These are phyloP conservation scores for Apiospora pterosperma DNA, from an alignment of 2,329 filamentous ascomycete genomes.

Conservation along the genomic window DNA sequence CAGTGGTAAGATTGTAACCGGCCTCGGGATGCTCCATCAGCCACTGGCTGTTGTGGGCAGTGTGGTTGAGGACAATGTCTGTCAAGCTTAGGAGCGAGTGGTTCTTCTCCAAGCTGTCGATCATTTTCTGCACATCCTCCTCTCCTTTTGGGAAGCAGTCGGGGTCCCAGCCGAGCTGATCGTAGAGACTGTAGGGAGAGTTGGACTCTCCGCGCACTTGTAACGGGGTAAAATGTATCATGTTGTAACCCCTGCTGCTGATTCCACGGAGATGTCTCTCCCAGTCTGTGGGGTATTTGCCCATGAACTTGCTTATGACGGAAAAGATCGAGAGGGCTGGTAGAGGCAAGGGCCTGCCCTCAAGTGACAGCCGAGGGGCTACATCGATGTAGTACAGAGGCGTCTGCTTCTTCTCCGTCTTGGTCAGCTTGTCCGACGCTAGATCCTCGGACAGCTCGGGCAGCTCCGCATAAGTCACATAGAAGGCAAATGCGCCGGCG, in stretches of 20 bases:
- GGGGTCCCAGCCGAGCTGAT: constrained; percentile 85
- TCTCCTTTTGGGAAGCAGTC: constrained; percentile 81
- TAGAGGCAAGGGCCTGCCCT: constrained; percentile 72
- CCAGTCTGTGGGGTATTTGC: constrained; percentile 86
- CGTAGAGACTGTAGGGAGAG: constrained; percentile 94
- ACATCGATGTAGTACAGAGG: constrained; percentile 91
- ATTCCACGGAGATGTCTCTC: constrained; percentile 85
- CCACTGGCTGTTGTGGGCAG: constrained; percentile 93
- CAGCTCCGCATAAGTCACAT: constrained; percentile 85
- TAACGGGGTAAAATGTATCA: constrained; percentile 96
- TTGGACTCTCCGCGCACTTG: constrained; percentile 87
- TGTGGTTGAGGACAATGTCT: constrained; percentile 98
- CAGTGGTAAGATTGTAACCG: constrained; percentile 90
- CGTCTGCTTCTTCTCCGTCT: constrained; percentile 62
- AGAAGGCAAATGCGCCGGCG: constrained; percentile 89
- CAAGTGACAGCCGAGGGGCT: constrained; percentile 73
- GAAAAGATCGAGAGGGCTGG: constrained; percentile 90
- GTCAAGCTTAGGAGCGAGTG: constrained; percentile 85
- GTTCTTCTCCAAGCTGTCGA: constrained; percentile 77
- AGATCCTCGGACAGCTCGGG: constrained; percentile 67
- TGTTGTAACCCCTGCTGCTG: constrained; percentile 90
- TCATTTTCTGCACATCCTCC: constrained; percentile 72
- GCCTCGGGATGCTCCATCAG: constrained; percentile 90
- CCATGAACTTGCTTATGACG: constrained; percentile 97
- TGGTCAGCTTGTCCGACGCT: constrained; percentile 41